These are phyloP conservation scores for Pythium plurisporium DNA, from an alignment of 352 stramenopile genomes.

Conservation along the genomic window DNA sequence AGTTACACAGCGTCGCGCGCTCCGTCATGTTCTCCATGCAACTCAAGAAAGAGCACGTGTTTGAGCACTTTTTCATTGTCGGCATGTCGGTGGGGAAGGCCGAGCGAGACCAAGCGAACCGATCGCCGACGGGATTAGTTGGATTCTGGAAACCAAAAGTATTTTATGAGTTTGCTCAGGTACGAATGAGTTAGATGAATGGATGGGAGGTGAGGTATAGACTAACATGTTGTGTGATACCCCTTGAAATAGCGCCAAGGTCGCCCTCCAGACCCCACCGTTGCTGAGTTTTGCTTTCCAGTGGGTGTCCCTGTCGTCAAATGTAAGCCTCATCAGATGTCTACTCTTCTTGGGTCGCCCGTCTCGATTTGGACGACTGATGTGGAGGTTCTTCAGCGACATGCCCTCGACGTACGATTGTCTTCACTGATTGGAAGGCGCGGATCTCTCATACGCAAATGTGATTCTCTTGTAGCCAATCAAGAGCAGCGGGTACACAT, in stretches of 20 bases:
- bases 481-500: conserved; percentile 70
- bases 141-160: conserved; percentile 73
- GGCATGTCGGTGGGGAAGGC: conserved; percentile 36
- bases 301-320: conserved; percentile 55
- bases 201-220: no score
- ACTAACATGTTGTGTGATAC: no score
- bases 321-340: conserved; percentile 51
- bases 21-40: conserved; percentile 81
- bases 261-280: conserved; percentile 34
- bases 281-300: conserved; percentile 82
- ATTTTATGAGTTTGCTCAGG: conserved; percentile 59
- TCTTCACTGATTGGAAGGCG: not conserved
- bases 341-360: conserved; percentile 39
- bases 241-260: conserved; percentile 25
- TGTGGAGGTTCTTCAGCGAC: conserved; percentile 48
- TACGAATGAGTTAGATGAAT: not conserved
- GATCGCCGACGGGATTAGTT: conserved; percentile 25
- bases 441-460: no score
- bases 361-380: conserved; percentile 75
- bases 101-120: conserved; percentile 27
- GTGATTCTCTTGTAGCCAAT: conserved; percentile 28
- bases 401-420: conserved; percentile 49
- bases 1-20: conserved; percentile 57
- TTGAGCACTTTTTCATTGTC: conserved; percentile 78
- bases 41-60: conserved; percentile 75